Conservation (phyloP, 108 stramenopile genomes). For the Stephanodiscus triporus region DNA sequence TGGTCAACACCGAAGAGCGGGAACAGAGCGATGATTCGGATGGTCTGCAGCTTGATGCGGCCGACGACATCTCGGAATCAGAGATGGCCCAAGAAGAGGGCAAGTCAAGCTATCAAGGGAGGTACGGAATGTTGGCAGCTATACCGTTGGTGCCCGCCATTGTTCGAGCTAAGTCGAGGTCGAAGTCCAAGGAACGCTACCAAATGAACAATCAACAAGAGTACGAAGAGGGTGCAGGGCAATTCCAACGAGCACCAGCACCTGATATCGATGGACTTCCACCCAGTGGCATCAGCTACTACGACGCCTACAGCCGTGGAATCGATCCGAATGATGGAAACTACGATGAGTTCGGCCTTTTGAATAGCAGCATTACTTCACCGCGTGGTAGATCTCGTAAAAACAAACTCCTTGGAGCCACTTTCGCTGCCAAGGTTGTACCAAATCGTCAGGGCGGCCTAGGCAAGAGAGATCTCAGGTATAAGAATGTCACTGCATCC, state of each 20-base stretch:
- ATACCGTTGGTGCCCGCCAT: conserved; percentile 38
- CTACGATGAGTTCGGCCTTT: conserved; percentile 20
- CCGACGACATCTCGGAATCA: conserved; percentile 20
- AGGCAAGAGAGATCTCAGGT: conserved; percentile 19
- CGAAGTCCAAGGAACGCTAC: conserved; percentile 19
- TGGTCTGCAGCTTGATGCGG: background rate
- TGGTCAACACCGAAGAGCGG: conserved; percentile 2
- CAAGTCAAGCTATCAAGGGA: conserved; percentile 19
- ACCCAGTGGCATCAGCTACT: conserved; percentile 11
- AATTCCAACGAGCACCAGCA: conserved; percentile 12
- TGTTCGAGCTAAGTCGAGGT: conserved; percentile 28
- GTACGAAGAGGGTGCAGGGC: conserved; percentile 8
- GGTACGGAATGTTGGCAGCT: conserved; percentile 2
- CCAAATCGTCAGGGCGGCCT: conserved; percentile 21
- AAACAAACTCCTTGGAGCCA: conserved; percentile 14
- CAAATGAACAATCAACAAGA: conserved; percentile 5
- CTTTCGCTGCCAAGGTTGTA: conserved; percentile 33
- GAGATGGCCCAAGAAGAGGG: conserved; percentile 29
- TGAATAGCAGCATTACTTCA: conserved; percentile 13
- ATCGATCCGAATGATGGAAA: conserved; percentile 10
- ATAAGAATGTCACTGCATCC: conserved; percentile 10
- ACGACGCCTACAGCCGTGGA: background rate
- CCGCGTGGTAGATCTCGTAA: conserved; percentile 13
- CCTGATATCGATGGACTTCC: background rate
- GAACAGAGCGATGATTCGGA: conserved; percentile 2